Base-by-base conservation (phyloP, 768 basidiomycete genomes). In the Sporobolomyces roseus region DNA sequence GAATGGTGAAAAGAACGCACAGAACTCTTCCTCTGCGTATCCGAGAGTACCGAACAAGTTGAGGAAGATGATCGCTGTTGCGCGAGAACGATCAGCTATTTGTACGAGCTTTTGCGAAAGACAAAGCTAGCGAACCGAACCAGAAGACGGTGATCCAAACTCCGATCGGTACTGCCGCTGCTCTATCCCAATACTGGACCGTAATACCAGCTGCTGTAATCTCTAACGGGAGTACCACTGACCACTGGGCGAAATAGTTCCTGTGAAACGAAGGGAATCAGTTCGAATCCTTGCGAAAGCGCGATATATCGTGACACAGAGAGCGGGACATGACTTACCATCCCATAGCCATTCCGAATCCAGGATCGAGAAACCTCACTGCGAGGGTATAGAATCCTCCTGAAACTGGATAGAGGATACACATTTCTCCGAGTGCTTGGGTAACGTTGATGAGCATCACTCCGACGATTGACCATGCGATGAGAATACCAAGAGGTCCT, bases 131-230 rank as follows among this genome's bases (percentile, higher is more conserved):
- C 58, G 9, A 29, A 60, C 58, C 56, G 41, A 59, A 29, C 56
- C 56, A 60, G 35, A 41, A 69, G 21, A 67, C 35, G 12, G 52
- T 63, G 50, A 63, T 52, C 54, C 54, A 56, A 2, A 46, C 61
- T 1, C 48, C 62, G n/a, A 68, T 63, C 4, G 53, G 61, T 1
- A 68, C 43, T 5, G 33, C 32, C 4, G 56, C 56, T 4, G 67
- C 67, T 10, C 23, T 17, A 3, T 59, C 55, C 67, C 58, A 60
- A 38, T 64, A 69, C 45, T 60, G 58, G 17, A 60, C 45, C 2
- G 91, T 87, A 49, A 93, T 83, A 1, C 90, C 91, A 0, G 90
- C 90, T 9, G 90, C 91, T 8, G 88, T 89, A 33, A 93, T 83
- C 75, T 93, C 90, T 0, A 89, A 87, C 0, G 90, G 91, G 19